Evolutionary conservation across 305 asterid genomes (phyloP).

Genomic region (Rubia balearica): DNA sequence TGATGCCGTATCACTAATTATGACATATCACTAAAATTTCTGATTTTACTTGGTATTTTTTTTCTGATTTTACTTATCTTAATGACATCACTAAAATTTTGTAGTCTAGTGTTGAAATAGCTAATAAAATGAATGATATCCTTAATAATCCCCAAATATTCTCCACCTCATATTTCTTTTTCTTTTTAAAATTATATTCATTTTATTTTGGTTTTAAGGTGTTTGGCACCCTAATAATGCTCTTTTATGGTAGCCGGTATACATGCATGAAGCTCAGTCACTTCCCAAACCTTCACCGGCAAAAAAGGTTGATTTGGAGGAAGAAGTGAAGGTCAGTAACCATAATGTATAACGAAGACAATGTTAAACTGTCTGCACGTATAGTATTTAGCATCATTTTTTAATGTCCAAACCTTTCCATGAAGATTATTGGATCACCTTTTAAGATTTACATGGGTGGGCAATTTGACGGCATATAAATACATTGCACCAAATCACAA

Average conservation of each 20-base stretch:
- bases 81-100: not conserved
- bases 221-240: conserved; percentile 18
- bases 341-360: conserved; percentile 9
- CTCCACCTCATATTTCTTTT: not conserved
- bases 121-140: not conserved
- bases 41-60: too few relatives aligned
- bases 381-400: not conserved
- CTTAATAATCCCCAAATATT: not conserved
- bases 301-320: conserved; percentile 38
- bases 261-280: conserved; percentile 50
- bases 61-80: not conserved
- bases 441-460: not conserved
- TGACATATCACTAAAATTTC: not conserved
- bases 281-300: conserved; percentile 78
- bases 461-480: not conserved
- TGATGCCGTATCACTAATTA: not conserved
- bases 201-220: conserved; percentile 2
- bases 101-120: not conserved
- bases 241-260: conserved; percentile 46
- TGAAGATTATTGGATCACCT: not conserved
- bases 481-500: not conserved
- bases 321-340: conserved; percentile 66
- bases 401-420: not conserved
- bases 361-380: not conserved
- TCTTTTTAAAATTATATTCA: not conserved